phyloP scores from a whole-genome alignment of 805 yeast species.

The Debaryomyces maramus region DNA sequence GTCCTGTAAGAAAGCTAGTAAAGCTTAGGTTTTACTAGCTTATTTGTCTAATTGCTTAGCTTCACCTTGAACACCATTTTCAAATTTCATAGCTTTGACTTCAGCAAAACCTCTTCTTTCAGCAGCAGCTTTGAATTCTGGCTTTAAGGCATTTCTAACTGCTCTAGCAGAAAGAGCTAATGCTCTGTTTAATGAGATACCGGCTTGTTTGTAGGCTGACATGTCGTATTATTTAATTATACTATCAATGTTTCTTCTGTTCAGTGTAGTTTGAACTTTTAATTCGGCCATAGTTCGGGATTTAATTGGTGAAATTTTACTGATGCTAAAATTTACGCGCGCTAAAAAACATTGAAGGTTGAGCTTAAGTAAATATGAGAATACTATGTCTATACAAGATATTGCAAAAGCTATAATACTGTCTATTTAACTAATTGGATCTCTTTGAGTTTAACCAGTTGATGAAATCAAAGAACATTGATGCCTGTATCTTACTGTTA shows the following conservation, averaged over 20 bases:
- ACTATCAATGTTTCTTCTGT: too few species aligned
- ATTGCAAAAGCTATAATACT: background rate
- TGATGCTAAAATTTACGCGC: conserved; percentile 5
- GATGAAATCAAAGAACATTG: conserved; percentile 71
- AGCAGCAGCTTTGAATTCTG: conserved; percentile 74
- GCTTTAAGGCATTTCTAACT: conserved; percentile 83
- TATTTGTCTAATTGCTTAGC: conserved; percentile 38
- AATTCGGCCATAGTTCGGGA: conserved; percentile 2
- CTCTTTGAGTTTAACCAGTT: conserved; percentile 72
- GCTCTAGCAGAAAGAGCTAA: conserved; percentile 88
- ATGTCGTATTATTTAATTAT: conserved; percentile 16
- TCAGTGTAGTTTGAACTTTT: background rate
- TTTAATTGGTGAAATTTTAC: conserved; percentile 6
- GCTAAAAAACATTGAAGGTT: background rate
- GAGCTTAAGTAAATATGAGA: conserved; percentile 3
- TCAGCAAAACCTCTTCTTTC: conserved; percentile 74
- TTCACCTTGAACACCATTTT: conserved; percentile 59
- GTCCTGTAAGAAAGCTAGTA: too few species aligned
- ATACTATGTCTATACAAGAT: background rate
- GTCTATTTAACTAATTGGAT: conserved; percentile 7
- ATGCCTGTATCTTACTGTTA: conserved; percentile 49
- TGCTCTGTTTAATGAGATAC: conserved; percentile 74
- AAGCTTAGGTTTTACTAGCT: too few species aligned
- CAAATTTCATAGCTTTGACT: conserved; percentile 67
- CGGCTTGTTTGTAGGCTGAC: conserved; percentile 53